Conservation (phyloP, 257 asterid species). For the Lycium barbarum region DNA sequence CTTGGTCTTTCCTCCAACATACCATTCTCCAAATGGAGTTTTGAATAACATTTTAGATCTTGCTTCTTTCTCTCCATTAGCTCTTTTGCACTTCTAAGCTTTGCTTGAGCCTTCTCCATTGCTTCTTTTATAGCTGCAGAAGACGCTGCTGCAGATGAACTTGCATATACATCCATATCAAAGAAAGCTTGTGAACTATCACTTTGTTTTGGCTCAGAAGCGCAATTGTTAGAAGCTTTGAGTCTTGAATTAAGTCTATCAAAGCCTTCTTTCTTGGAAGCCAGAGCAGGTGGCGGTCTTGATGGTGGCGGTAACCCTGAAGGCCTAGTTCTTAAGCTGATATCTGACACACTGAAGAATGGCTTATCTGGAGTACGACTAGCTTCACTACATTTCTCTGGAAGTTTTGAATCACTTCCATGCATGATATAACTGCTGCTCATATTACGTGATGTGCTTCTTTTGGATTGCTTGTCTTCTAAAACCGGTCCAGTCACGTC, state of each 20-base stretch:
- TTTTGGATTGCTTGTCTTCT: constrained; percentile 41
- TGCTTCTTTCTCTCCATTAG: constrained; percentile 41
- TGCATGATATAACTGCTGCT: constrained; percentile 34
- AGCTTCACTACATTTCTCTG: constrained; percentile 39
- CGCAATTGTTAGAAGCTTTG: constrained; percentile 50
- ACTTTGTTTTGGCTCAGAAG: constrained; percentile 50
- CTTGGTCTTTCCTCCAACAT: constrained; percentile 43
- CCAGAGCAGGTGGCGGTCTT: constrained; percentile 83
- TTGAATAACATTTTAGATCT: constrained; percentile 34
- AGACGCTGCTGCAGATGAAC: constrained; percentile 48
- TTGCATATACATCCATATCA: constrained; percentile 64
- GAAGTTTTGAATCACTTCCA: constrained; percentile 39
- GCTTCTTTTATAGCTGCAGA: constrained; percentile 41
- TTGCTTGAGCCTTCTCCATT: constrained; percentile 49
- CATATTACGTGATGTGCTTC: constrained; percentile 41
- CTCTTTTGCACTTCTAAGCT: constrained; percentile 47
- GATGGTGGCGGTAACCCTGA: constrained; percentile 90
- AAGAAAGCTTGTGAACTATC: constrained; percentile 48
- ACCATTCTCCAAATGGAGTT: constrained; percentile 38
- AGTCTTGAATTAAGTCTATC: constrained; percentile 43
- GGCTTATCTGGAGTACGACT: constrained; percentile 52
- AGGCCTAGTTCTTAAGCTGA: constrained; percentile 85
- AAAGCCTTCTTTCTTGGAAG: constrained; percentile 45
- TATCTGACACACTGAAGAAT: constrained; percentile 68
- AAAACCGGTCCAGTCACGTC: constrained; percentile 41